These are phyloP conservation scores for Psilocybe sp. DNA, from an alignment of 768 basidiomycete genomes.

Conservation along the genomic window DNA sequence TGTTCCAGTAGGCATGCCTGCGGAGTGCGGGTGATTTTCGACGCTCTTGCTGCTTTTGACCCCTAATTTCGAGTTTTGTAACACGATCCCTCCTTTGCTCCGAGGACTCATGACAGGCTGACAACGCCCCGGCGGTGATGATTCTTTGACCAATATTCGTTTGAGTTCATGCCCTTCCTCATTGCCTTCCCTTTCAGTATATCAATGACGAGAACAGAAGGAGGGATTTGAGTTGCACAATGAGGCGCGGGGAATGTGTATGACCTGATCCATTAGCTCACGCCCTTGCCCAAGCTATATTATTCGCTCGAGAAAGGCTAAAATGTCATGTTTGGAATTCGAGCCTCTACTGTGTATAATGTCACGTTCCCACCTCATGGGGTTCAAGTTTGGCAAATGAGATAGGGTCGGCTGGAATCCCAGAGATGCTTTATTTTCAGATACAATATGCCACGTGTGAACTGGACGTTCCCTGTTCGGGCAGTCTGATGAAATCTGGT, in stretches of 20 bases:
- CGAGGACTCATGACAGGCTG: constrained; percentile 14
- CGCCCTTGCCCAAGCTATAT: constrained; percentile 7
- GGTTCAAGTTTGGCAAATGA: constrained; percentile 1
- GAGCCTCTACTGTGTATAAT: too few relatives aligned
- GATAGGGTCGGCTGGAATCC: constrained; percentile 5
- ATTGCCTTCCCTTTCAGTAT: neutral
- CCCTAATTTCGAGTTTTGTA: constrained; percentile 12
- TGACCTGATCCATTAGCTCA: constrained; percentile 2
- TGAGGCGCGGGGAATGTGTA: constrained; percentile 4
- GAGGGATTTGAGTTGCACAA: neutral
- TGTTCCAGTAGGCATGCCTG: constrained; percentile 12
- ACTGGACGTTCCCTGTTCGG: constrained; percentile 16
- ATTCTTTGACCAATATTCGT: constrained; percentile 6
- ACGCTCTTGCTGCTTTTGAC: constrained; percentile 8
- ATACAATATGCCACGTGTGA: constrained; percentile 21
- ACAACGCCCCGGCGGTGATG: constrained; percentile 15
- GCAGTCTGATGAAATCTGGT: constrained; percentile 10
- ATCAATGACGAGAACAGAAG: too few relatives aligned
- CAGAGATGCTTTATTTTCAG: constrained; percentile 3
- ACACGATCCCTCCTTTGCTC: constrained; percentile 12
- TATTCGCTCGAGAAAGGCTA: constrained; percentile 12
- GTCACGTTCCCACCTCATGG: neutral
- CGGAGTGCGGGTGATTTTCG: constrained; percentile 11
- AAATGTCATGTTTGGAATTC: neutral
- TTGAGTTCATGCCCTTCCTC: constrained; percentile 7